A percentile compares a stretch with the other conserved stretches of the same genome.
Evolutionary conservation across 345 rosid species (phyloP).

Genomic region (Eucalyptus polyanthemos): DNA sequence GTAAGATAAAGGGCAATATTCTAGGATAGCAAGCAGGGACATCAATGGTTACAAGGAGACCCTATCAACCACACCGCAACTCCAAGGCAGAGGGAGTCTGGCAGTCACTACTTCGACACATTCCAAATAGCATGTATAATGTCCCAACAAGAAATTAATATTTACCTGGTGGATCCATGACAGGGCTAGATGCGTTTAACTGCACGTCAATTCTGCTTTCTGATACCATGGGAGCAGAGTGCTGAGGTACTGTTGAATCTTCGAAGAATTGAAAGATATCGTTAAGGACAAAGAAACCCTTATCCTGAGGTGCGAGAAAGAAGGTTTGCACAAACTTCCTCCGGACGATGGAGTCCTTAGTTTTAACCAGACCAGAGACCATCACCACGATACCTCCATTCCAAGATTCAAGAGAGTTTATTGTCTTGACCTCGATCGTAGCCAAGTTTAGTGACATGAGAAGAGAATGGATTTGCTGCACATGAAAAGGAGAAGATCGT

Average conservation of each 20-base stretch:
- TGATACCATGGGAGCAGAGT: slow-evolving; percentile 30
- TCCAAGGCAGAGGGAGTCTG: background rate
- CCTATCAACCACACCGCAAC: background rate
- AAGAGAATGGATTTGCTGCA: slow-evolving; percentile 73
- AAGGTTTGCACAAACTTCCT: slow-evolving; percentile 81
- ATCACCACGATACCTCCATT: slow-evolving; percentile 75
- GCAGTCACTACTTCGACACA: background rate
- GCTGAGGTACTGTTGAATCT: slow-evolving; percentile 34
- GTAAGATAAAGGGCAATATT: background rate
- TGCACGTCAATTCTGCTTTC: slow-evolving; percentile 40
- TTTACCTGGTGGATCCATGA: slow-evolving; percentile 61
- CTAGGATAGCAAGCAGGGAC: background rate
- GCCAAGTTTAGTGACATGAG: slow-evolving; percentile 52
- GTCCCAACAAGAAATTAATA: background rate
- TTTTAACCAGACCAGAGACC: slow-evolving; percentile 81
- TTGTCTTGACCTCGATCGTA: slow-evolving; percentile 90
- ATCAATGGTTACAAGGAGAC: background rate
- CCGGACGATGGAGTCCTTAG: slow-evolving; percentile 40
- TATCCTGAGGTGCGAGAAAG: slow-evolving; percentile 94
- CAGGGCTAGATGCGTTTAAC: slow-evolving; percentile 31
- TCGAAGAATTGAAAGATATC: slow-evolving; percentile 79
- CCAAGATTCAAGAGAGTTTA: slow-evolving; percentile 79
- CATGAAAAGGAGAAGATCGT: background rate
- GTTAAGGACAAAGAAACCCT: slow-evolving; percentile 82
- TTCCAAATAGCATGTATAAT: background rate